Evolutionary conservation across 1,284 basidiomycete genomes (phyloP).

Genomic region (Phlebopus sp.): DNA sequence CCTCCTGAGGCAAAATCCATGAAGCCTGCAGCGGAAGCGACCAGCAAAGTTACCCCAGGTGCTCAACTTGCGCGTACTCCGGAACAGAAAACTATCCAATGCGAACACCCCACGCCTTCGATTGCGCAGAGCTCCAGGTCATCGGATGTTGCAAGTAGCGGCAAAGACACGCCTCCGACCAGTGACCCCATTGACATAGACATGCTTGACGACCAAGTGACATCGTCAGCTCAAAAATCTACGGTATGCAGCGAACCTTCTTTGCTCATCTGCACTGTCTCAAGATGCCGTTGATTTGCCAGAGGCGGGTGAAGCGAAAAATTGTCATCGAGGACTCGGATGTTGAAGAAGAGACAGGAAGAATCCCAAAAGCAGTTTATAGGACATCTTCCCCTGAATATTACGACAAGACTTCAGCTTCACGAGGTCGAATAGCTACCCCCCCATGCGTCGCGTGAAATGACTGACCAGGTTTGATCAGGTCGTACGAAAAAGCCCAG

Average conservation of each 20-base stretch:
- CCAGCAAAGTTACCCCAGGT: constrained; percentile 21
- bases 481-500: constrained; percentile 53
- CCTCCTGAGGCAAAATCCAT: constrained; percentile 22
- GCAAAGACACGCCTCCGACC: constrained; percentile 63
- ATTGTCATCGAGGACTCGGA: constrained; percentile 68
- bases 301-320: constrained; percentile 59
- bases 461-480: constrained; percentile 18
- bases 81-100: constrained; percentile 31
- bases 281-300: constrained; percentile 4
- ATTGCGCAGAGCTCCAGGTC: constrained; percentile 42
- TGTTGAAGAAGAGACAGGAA: constrained; percentile 41
- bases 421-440: constrained; percentile 24
- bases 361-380: constrained; percentile 17
- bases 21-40: constrained; percentile 23
- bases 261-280: background rate
- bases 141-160: constrained; percentile 49
- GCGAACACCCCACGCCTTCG: constrained; percentile 23
- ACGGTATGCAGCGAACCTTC: constrained; percentile 13
- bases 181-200: constrained; percentile 75
- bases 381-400: constrained; percentile 28
- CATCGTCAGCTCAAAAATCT: constrained; percentile 11
- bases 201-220: constrained; percentile 52
- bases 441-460: constrained; percentile 7
- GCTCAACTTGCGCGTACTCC: constrained; percentile 37
- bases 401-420: constrained; percentile 22